Percentiles rank a stretch among this genome's conserved stretches.
Evolutionary conservation across 1,139 yeast species (phyloP).

Genomic region (Pichia inconspicua): DNA sequence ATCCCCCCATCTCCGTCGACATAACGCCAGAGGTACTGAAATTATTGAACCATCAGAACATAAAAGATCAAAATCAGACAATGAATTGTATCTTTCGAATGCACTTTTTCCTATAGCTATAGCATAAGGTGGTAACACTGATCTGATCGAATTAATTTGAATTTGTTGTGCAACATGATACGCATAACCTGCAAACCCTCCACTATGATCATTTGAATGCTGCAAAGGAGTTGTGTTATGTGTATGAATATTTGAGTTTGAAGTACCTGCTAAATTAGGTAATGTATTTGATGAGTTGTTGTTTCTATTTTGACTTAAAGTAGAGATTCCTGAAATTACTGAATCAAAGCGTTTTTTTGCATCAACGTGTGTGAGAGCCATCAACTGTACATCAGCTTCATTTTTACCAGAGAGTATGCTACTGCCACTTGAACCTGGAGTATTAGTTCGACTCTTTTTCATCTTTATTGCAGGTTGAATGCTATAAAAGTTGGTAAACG

Average conservation of each 20-base stretch:
- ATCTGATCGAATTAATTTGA: slow-evolving; percentile 55
- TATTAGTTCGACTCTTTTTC: neutral
- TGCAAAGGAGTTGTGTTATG: neutral
- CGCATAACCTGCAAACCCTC: slow-evolving; percentile 57
- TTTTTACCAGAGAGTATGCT: neutral
- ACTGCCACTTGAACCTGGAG: neutral
- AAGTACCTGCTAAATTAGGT: slow-evolving; percentile 48
- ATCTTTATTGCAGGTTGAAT: neutral
- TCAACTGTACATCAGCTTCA: neutral
- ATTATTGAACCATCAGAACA: slow-evolving; percentile 60
- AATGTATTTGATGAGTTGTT: slow-evolving; percentile 68
- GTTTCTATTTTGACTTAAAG: neutral
- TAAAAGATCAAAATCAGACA: slow-evolving; percentile 65
- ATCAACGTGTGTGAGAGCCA: neutral
- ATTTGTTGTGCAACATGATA: slow-evolving; percentile 67
- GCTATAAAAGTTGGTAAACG: slow-evolving; percentile 51
- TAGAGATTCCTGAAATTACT: slow-evolving; percentile 2
- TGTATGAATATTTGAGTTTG: neutral
- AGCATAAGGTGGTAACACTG: slow-evolving; percentile 69
- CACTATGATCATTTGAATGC: slow-evolving; percentile 4
- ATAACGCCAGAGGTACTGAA: slow-evolving; percentile 50
- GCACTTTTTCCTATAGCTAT: slow-evolving; percentile 71
- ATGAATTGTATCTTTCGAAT: slow-evolving; percentile 53
- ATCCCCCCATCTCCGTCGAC: slow-evolving; percentile 69
- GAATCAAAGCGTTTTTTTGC: slow-evolving; percentile 2